These are phyloP conservation scores for Penicillium soppii DNA, from an alignment of 495 filamentous ascomycete genomes.

Conservation along the genomic window DNA sequence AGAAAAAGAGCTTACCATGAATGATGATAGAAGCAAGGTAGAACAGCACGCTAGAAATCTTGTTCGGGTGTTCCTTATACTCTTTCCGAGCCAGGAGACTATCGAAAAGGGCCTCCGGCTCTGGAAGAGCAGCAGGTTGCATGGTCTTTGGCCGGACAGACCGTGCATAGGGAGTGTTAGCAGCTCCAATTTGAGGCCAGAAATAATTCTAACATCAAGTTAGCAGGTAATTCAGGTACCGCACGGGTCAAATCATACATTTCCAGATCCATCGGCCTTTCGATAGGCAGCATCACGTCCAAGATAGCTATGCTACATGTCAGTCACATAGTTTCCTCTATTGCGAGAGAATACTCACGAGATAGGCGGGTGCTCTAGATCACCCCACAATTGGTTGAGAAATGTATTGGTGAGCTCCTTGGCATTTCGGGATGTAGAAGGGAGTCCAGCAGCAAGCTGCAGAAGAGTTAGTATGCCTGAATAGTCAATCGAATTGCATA, in stretches of 20 bases:
- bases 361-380: constrained; percentile 66
- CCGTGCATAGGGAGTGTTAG: constrained; percentile 67
- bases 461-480: constrained; percentile 3
- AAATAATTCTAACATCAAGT: constrained; percentile 48
- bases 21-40: constrained; percentile 90
- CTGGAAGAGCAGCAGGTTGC: constrained; percentile 65
- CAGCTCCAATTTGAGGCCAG: constrained; percentile 64
- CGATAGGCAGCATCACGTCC: constrained; percentile 59
- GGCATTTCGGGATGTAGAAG: constrained; percentile 52
- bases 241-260: constrained; percentile 37
- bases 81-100: constrained; percentile 62
- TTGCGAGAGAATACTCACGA: too few species aligned
- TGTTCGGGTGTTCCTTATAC: constrained; percentile 68
- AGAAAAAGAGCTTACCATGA: constrained; percentile 52
- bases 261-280: constrained; percentile 67
- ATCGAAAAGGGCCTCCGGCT: constrained; percentile 78
- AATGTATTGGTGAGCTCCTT: constrained; percentile 58
- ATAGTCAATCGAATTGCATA: not conserved
- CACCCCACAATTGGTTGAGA: constrained; percentile 64
- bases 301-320: constrained; percentile 43
- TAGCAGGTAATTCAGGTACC: not conserved
- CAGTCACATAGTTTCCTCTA: constrained; percentile 19
- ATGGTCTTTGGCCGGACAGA: constrained; percentile 64
- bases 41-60: constrained; percentile 84
- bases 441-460: constrained; percentile 44